phyloP scores from a whole-genome alignment of 2,329 filamentous ascomycete genomes.

The Lasiodiplodia sp. region DNA sequence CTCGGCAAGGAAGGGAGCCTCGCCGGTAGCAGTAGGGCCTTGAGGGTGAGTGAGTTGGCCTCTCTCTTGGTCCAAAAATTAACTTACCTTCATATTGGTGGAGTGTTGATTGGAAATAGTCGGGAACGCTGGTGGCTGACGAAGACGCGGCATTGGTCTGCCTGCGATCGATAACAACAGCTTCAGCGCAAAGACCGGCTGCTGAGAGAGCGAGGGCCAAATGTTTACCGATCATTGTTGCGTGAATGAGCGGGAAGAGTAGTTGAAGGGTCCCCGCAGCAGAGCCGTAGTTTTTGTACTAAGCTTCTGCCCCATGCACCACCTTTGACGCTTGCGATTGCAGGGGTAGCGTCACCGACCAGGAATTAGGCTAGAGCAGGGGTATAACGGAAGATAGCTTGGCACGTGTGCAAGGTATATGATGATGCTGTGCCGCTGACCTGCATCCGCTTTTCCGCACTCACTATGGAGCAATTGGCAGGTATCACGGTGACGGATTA shows the following conservation, averaged over 20 bases:
- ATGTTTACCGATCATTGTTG: conserved; percentile 6
- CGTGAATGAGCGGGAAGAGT: neutral
- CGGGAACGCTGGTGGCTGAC: conserved; percentile 7
- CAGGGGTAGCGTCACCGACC: conserved; percentile 9
- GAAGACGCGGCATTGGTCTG: neutral
- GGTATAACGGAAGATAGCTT: neutral
- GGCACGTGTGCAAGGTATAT: conserved; percentile 2
- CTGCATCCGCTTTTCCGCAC: neutral
- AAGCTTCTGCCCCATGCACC: neutral
- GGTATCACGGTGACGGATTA: neutral
- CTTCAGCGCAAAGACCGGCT: conserved; percentile 20
- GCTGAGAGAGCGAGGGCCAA: neutral
- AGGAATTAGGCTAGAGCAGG: conserved; percentile 9
- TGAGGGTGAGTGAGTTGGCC: neutral
- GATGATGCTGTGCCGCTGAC: neutral
- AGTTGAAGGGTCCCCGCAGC: too few species aligned
- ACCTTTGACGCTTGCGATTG: neutral
- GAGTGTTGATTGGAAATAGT: conserved; percentile 27
- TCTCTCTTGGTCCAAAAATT: neutral
- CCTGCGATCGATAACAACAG: conserved; percentile 12
- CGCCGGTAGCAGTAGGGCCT: conserved; percentile 75
- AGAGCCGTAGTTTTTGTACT: conserved; percentile 2
- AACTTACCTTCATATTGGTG: conserved; percentile 23
- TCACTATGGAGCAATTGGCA: neutral
- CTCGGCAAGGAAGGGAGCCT: conserved; percentile 73